These are phyloP conservation scores for Fusarium sp. DNA, from an alignment of 2,329 filamentous ascomycete genomes.

Conservation along the genomic window DNA sequence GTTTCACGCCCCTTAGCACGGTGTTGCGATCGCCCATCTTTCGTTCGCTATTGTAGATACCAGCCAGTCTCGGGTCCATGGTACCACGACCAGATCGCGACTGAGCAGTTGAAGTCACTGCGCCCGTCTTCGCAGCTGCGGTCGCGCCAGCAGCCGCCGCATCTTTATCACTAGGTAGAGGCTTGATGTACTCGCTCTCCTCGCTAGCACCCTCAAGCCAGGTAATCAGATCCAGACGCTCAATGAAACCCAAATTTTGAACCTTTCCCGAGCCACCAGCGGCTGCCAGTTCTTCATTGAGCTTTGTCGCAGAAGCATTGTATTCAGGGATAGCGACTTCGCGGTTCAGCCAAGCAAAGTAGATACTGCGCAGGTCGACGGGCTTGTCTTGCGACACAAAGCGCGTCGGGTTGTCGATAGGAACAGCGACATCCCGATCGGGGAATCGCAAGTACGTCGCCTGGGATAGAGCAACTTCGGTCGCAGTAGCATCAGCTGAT, in stretches of 20 bases:
- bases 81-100: constrained; percentile 70
- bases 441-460: constrained; percentile 85
- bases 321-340: constrained; percentile 92
- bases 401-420: constrained; percentile 80
- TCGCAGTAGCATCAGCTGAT: constrained; percentile 70
- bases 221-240: constrained; percentile 89
- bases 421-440: constrained; percentile 69
- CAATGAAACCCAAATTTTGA: constrained; percentile 90
- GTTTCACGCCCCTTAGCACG: constrained; percentile 85
- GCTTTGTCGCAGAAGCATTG: constrained; percentile 81
- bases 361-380: constrained; percentile 92
- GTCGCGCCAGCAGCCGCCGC: constrained; percentile 55
- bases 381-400: constrained; percentile 82
- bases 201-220: constrained; percentile 92
- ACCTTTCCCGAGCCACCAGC: constrained; percentile 73
- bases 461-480: constrained; percentile 73
- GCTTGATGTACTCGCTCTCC: constrained; percentile 92
- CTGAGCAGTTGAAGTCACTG: constrained; percentile 56
- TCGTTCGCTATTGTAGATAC: constrained; percentile 92
- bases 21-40: constrained; percentile 94
- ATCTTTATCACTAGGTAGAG: constrained; percentile 72
- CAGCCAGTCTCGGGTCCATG: constrained; percentile 82
- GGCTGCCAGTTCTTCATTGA: constrained; percentile 80
- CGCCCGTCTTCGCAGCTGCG: constrained; percentile 51
- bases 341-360: constrained; percentile 95